Conservation (phyloP, 441 rosid genomes). For the Erodium trifolium region DNA sequence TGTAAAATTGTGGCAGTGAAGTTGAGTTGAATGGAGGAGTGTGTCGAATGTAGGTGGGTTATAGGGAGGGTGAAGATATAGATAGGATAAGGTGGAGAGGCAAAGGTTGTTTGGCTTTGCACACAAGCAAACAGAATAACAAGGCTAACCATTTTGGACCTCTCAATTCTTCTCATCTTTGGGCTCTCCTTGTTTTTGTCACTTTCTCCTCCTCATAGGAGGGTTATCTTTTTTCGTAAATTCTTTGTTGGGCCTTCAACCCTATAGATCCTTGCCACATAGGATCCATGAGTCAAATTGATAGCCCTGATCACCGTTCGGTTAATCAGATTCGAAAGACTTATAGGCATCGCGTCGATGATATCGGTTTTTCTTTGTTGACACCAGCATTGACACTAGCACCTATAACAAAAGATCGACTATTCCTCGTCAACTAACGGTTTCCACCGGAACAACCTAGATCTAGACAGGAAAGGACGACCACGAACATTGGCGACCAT, state of each 20-base stretch:
- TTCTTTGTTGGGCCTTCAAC: not conserved
- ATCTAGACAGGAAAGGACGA: too few relatives aligned
- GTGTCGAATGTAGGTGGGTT: constrained; percentile 7
- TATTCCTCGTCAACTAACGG: too few relatives aligned
- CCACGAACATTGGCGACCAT: too few relatives aligned
- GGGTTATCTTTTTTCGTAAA: not conserved
- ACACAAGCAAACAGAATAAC: constrained; percentile 26
- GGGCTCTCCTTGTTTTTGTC: not conserved
- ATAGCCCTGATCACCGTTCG: too few relatives aligned
- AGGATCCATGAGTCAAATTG: too few relatives aligned
- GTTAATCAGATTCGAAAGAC: too few relatives aligned
- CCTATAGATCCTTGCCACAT: not conserved
- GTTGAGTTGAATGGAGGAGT: not conserved
- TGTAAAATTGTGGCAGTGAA: not conserved
- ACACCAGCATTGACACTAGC: too few relatives aligned
- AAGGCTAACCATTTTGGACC: constrained; percentile 58
- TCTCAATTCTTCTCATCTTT: constrained; percentile 38
- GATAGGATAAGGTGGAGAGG: constrained; percentile 71
- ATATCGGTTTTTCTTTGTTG: too few relatives aligned
- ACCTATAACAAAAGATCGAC: too few relatives aligned
- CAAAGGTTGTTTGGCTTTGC: constrained; percentile 18
- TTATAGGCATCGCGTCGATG: too few relatives aligned
- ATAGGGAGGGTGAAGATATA: constrained; percentile 18
- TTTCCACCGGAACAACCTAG: too few relatives aligned
- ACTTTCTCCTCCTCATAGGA: not conserved